Evolutionary conservation across 176 grass and related monocot species (phyloP).

Genomic region (Phragmites australis): DNA sequence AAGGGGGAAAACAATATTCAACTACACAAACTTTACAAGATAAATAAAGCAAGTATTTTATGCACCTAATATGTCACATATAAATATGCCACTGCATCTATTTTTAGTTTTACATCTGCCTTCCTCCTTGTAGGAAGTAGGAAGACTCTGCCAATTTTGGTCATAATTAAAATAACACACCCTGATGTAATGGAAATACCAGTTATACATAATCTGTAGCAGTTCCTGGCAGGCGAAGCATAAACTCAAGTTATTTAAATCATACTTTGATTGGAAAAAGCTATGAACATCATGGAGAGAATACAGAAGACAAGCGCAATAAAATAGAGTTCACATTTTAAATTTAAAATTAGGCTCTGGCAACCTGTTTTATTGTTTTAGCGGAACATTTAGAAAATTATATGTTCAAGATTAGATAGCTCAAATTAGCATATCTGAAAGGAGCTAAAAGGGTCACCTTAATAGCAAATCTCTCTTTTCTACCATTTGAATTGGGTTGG

Average conservation of each 20-base stretch:
- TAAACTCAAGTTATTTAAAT: background rate
- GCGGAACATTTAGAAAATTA: conserved; percentile 17
- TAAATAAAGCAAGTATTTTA: background rate
- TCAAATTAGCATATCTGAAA: background rate
- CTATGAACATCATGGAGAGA: background rate
- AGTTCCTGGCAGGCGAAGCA: background rate
- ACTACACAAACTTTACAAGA: background rate
- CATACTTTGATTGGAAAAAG: background rate
- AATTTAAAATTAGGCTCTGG: background rate
- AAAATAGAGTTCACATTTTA: background rate
- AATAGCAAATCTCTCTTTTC: conserved; percentile 21
- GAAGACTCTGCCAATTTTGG: background rate
- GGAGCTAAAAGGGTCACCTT: conserved; percentile 23
- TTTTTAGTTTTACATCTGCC: background rate
- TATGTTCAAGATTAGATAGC: conserved; percentile 10
- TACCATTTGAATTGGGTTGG: background rate
- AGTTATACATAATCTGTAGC: background rate
- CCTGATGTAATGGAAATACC: background rate
- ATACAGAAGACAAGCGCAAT: background rate
- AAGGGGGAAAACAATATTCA: background rate
- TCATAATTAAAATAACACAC: background rate
- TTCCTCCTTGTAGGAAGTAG: background rate
- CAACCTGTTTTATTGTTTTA: background rate
- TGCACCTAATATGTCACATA: background rate
- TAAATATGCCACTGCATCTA: background rate